Evolutionary conservation across 2,329 filamentous ascomycete species (phyloP), one percentile per base, ranked within the genome.

Genomic region (Tolypocladium album): DNA sequence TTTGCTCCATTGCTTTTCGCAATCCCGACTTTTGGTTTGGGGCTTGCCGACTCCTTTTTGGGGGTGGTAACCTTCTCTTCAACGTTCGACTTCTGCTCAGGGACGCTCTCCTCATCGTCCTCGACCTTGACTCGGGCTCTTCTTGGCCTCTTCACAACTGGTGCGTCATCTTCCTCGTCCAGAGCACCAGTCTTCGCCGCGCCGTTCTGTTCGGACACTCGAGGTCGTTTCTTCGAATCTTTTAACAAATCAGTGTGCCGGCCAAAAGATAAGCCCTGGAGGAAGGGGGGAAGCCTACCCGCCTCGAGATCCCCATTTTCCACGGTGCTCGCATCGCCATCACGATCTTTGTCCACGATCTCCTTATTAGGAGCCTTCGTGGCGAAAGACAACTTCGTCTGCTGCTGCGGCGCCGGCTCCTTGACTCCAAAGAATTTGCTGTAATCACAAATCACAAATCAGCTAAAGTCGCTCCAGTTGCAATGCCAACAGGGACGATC

Each of bases 391-490:
- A 96, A 77, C 66, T 87, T 94, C 1, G 89, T 88, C 73, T 96
- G 91, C 71, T 91, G 88, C 43, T 82, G 80, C 15, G 85, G 83
- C 22, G 82, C 64, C 6, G 65, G 77, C 0, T 82, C 74, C 65
- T 81, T 82, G 6, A 80, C 73, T 57, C 85, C 87, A 70, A 97
- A 96, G 77, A 96, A 97, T 72, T 93, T 94, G 63, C 93, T 97
- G 27, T 38, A 8, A 45, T 59, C 3, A 58, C 13, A 2, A 22
- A 59, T 22, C 13, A 43, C 22, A 9, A 11, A 56, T 61, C 53
- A 58, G 60, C 61, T 57, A 60, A 59, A 12, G 22, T 40, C 15
- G 55, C 45, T 50, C 42, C 47, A 55, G 20, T 57, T 56, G 42
- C 43, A 24, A 55, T 31, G 38, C 22, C 43, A 43, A 17, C 13